Conservation (phyloP, 306 rosid species). For the Casuarina glauca region DNA sequence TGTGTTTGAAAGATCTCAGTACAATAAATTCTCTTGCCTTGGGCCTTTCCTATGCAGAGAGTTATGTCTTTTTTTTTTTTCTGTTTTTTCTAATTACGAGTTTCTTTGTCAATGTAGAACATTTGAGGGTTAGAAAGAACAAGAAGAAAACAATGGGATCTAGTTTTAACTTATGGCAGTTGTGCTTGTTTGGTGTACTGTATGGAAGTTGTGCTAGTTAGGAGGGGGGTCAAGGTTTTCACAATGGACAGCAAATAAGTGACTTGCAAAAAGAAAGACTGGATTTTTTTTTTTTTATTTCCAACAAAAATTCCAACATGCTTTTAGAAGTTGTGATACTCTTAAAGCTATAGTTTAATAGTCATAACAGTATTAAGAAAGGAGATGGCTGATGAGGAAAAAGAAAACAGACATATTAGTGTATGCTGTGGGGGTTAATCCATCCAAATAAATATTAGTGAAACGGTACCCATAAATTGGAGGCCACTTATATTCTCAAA, state of each 20-base stretch:
- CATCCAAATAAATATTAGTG: neutral
- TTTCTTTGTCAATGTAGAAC: neutral
- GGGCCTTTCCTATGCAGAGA: neutral
- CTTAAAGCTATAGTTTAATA: neutral
- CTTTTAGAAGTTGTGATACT: neutral
- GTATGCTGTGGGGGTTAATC: neutral
- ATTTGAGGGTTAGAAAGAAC: neutral
- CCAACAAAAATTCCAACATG: neutral
- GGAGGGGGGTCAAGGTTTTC: neutral
- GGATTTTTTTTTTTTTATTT: neutral
- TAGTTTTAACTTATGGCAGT: neutral
- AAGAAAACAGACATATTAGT: neutral
- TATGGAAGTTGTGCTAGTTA: neutral
- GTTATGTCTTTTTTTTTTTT: neutral
- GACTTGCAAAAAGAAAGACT: neutral
- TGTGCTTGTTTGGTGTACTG: neutral
- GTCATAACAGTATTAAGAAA: neutral
- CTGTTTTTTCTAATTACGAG: too few relatives aligned
- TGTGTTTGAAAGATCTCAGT: slow-evolving; percentile 5
- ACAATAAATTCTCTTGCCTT: neutral
- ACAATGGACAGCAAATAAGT: neutral
- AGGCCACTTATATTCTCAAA: neutral
- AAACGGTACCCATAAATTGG: neutral
- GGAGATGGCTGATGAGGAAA: neutral
- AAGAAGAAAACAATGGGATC: neutral